phyloP scores from a whole-genome alignment of 805 yeast genomes.

The Lipomyces sp. region DNA sequence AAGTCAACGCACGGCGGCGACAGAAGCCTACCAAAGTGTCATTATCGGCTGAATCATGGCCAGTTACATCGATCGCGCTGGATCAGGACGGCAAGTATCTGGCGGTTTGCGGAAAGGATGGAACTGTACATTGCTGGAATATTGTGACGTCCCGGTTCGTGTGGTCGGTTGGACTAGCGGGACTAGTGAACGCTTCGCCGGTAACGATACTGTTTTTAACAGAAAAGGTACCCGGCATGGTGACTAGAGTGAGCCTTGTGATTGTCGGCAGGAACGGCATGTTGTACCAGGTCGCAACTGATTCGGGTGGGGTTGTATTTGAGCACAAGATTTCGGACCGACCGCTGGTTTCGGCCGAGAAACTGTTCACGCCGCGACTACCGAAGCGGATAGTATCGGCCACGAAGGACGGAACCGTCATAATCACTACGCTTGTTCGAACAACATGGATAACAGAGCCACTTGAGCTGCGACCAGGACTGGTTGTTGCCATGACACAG shows the following conservation, averaged over 20 bases:
- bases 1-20: conserved; percentile 34
- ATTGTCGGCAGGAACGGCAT: conserved; percentile 37
- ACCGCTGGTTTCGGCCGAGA: conserved; percentile 57
- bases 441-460: conserved; percentile 36
- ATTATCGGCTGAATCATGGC: conserved; percentile 41
- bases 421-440: conserved; percentile 33
- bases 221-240: conserved; percentile 33
- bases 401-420: conserved; percentile 30
- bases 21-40: conserved; percentile 38
- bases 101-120: conserved; percentile 23
- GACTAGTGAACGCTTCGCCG: conserved; percentile 28
- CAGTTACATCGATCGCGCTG: conserved; percentile 37
- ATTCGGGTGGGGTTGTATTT: conserved; percentile 40
- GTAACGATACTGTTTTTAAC: conserved; percentile 28
- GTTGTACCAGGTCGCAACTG: conserved; percentile 29
- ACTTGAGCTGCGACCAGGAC: conserved; percentile 22
- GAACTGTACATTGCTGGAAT: conserved; percentile 34
- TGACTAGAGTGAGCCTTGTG: conserved; percentile 34
- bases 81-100: conserved; percentile 35
- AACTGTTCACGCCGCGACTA: conserved; percentile 70
- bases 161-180: conserved; percentile 31
- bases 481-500: conserved; percentile 20
- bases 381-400: conserved; percentile 66
- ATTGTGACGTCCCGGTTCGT: conserved; percentile 34
- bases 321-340: conserved; percentile 33